Evolutionary conservation across 805 yeast genomes (phyloP).

Genomic region (Nakazawaea ambrosiae): DNA sequence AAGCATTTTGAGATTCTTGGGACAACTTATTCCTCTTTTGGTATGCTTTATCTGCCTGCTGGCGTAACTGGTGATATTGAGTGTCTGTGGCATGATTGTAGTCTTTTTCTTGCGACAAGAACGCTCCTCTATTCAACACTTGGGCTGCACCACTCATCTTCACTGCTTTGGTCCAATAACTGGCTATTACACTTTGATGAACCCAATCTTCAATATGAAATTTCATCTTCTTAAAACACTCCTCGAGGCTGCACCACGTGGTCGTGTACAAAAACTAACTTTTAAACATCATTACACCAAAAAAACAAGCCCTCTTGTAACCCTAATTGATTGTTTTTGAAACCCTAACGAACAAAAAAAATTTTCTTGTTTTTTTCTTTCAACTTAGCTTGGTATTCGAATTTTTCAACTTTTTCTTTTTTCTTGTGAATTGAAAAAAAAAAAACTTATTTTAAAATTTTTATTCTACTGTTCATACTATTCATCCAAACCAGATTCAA

Average conservation of each 20-base stretch:
- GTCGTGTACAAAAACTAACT: too few species aligned
- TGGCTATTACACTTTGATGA: neutral
- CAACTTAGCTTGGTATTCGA: too few species aligned
- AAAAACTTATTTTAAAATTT: neutral
- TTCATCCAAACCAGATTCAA: neutral
- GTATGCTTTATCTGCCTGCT: conserved; percentile 62
- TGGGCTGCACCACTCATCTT: conserved; percentile 19
- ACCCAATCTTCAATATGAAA: too few species aligned
- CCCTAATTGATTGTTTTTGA: too few species aligned
- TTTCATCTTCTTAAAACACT: neutral
- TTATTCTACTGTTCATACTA: neutral
- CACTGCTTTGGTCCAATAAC: too few species aligned
- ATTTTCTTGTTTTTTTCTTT: neutral
- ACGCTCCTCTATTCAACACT: conserved; percentile 20
- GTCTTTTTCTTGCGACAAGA: conserved; percentile 33
- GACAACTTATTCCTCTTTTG: conserved; percentile 48
- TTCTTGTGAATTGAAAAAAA: neutral
- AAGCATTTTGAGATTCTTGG: conserved; percentile 71
- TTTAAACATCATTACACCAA: conserved; percentile 9
- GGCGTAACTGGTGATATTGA: conserved; percentile 57
- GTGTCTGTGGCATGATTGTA: conserved; percentile 69
- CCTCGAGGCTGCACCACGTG: neutral
- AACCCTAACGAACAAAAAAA: conserved; percentile 2
- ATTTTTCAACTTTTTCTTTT: too few species aligned
- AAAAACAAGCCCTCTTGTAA: neutral